Evolutionary conservation across 768 basidiomycete genomes (phyloP).

Genomic region (Suillus placidus): DNA sequence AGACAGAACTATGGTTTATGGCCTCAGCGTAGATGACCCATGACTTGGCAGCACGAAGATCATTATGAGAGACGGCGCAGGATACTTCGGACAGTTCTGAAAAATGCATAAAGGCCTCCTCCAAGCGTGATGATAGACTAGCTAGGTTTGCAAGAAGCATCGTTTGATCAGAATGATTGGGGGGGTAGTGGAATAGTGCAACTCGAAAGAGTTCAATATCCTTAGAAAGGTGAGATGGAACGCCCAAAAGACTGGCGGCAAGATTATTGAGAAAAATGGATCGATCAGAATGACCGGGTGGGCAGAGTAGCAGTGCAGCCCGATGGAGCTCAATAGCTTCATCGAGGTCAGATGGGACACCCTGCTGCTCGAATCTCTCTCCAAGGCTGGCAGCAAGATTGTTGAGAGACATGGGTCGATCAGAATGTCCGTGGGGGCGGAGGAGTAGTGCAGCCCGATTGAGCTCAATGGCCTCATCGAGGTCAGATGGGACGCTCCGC

Average conservation of each 20-base stretch:
- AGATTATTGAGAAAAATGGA: background rate
- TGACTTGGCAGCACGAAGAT: background rate
- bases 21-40: slow-evolving; percentile 8
- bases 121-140: too few relatives aligned
- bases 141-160: too few relatives aligned
- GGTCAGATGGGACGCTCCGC: slow-evolving; percentile 11
- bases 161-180: too few relatives aligned
- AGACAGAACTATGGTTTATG: too few relatives aligned
- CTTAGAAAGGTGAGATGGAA: too few relatives aligned
- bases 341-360: slow-evolving; percentile 12
- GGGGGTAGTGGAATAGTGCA: too few relatives aligned
- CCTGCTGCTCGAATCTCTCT: background rate
- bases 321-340: background rate
- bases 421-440: background rate
- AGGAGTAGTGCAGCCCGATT: background rate
- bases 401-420: background rate
- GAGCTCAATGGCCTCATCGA: slow-evolving; percentile 16
- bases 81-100: too few relatives aligned
- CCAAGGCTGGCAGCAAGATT: background rate
- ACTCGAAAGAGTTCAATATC: too few relatives aligned
- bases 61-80: too few relatives aligned
- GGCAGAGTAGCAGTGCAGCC: background rate
- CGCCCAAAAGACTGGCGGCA: too few relatives aligned
- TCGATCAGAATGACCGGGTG: background rate
- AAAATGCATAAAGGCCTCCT: too few relatives aligned